phyloP scores from a whole-genome alignment of 345 rosid genomes.

The Pistacia atlantica region DNA sequence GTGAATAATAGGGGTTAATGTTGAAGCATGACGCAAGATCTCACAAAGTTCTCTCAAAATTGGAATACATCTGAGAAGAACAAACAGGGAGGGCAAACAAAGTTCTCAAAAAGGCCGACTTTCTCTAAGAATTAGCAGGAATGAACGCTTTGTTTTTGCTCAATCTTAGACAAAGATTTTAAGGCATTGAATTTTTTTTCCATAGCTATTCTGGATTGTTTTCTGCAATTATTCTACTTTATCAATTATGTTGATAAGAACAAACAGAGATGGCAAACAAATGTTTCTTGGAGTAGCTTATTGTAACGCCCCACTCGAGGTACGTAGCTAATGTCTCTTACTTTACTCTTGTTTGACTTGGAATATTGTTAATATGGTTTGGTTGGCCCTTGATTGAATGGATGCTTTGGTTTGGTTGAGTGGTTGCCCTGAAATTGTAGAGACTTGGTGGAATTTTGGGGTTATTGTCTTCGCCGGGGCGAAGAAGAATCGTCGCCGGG shows the following conservation, averaged over 20 bases:
- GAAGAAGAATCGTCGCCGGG: too few relatives aligned
- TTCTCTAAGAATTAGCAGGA: conserved; percentile 43
- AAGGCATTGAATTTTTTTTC: conserved; percentile 3
- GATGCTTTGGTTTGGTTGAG: too few relatives aligned
- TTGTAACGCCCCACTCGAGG: too few relatives aligned
- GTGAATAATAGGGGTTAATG: conserved; percentile 65
- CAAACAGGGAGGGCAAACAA: conserved; percentile 59
- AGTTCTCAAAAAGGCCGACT: conserved; percentile 51
- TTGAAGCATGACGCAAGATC: conserved; percentile 82
- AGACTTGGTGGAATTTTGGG: too few relatives aligned
- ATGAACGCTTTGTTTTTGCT: conserved; percentile 14
- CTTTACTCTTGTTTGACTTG: too few relatives aligned
- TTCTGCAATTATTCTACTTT: neutral
- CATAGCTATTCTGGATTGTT: neutral
- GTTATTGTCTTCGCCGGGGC: too few relatives aligned
- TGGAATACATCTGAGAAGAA: conserved; percentile 51
- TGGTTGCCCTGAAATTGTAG: too few relatives aligned
- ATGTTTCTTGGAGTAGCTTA: neutral
- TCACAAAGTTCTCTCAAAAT: conserved; percentile 61
- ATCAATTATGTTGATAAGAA: neutral
- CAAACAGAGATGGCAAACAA: neutral
- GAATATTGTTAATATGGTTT: too few relatives aligned
- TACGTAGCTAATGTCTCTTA: too few relatives aligned
- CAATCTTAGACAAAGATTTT: neutral
- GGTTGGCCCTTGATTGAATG: too few relatives aligned